Evolutionary conservation across 345 rosid genomes (phyloP), one percentile per base, ranked within the genome.

Genomic region (Brassica rapa): DNA sequence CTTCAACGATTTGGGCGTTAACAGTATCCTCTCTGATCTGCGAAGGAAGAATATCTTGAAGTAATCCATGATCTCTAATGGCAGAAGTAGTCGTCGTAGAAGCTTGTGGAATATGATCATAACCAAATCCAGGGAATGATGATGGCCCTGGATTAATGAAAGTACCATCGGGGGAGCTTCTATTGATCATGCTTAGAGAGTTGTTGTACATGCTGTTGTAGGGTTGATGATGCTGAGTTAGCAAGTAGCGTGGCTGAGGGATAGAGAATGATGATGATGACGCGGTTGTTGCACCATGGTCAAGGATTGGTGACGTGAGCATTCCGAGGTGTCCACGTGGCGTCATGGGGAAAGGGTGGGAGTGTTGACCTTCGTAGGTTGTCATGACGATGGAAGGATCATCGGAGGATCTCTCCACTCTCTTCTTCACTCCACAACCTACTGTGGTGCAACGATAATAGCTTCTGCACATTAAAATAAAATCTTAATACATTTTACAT

Each of bases 381-480:
- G 99, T 96, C 4, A 96, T 91, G 0, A 96, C 98, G 39, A 85
- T 85, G 4, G 92, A 71, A 0, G 96, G 84, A 81, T 96, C 98
- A 4, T 88, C 91, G 4, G 87, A 89, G 16, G 96, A 91, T 86
- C 99, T 86, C 91, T 96, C 99, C 21, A 96, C 99, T 78, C 97
- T 84, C 87, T 96, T 96, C 94, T 96, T 96, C 86, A 96, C 98
- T 2, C 96, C 98, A 15, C 99, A 96, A 41, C 89, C 96, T 1
- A 87, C 86, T 27, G 74, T 93, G 32, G 99, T 93, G 98, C 99
- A 96, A 75, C 99, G 97, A 64, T 96, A 96, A 51, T 96, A 96
- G 85, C 98, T 96, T 88, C 99, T 96, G 88, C 71, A 69, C 30
- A 39, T 19, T 27, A 8, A 12, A 62, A 46, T 14, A 27, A 57